Base-by-base conservation (phyloP, 805 yeast genomes). In the Debaryomyces tyrocola region DNA sequence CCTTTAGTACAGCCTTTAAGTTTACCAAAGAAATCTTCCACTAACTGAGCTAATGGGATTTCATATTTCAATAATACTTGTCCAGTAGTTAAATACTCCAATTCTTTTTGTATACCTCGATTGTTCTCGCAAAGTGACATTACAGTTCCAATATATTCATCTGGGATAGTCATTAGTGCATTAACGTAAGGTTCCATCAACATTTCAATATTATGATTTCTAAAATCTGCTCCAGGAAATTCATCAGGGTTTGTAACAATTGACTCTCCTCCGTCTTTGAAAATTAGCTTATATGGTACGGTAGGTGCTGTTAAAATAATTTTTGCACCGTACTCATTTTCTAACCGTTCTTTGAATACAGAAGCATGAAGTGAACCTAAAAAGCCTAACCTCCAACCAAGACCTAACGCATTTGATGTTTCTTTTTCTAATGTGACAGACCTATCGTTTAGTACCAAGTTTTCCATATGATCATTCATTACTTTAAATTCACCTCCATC, bases 351-450 rank as follows among this genome's bases (percentile, higher is more conserved):
- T 57, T 87, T 86, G 67, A 92, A 92, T 1, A 92, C 97, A 8
- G 96, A 85, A 0, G 98, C 97, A 70, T 92, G 99, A 29, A 92
- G 68, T 0, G 97, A 89, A 0, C 99, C 99, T 27, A 92, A 69
- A 61, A 92, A 92, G 1, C 99, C 99, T 31, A 92, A 69, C 65
- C 98, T 81, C 99, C 99, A 92, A 31, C 99, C 99, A 59, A 91
- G 94, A 0, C 99, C 99, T 47, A 92, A 72, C 0, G 98, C 98
- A 60, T 84, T 87, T 0, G 97, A 91, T 0, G 96, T 88, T 57
- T 92, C 97, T 56, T 91, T 82, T 57, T 87, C 90, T 42, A 92
- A 73, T 0, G 94, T 82, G 1, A 94, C 98, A 0, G 96, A 85
- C 57, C 97, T 80, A 61, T 92, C 99, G 62, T 92, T 92, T 48